phyloP scores from a whole-genome alignment of 257 asterid species.

The Osmanthus fragrans region DNA sequence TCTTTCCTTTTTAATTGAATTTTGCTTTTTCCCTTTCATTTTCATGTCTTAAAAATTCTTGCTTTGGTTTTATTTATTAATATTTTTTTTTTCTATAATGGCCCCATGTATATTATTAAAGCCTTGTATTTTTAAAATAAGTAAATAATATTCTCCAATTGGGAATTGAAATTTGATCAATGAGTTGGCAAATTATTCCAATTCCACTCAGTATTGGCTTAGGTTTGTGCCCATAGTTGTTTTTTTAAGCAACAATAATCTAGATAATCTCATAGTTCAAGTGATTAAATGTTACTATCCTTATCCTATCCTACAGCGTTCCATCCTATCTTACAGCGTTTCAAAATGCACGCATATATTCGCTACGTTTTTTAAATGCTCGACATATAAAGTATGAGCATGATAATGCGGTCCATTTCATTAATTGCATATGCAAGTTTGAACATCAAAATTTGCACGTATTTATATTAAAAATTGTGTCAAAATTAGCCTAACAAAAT shows the following conservation, averaged over 20 bases:
- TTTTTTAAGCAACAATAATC: conserved; percentile 12
- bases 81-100: neutral
- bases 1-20: conserved; percentile 45
- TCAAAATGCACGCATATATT: no score
- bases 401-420: no score
- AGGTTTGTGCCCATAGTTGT: conserved; percentile 16
- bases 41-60: conserved; percentile 44
- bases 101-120: neutral
- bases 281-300: neutral
- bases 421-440: no score
- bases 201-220: conserved; percentile 27
- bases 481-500: no score
- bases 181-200: conserved; percentile 45
- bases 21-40: conserved; percentile 40
- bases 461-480: no score
- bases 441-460: no score
- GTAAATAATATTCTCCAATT: neutral
- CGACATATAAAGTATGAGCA: no score
- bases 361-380: no score
- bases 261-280: neutral
- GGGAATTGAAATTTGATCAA: neutral
- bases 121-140: neutral
- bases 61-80: conserved; percentile 36
- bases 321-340: no score
- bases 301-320: no score